phyloP scores from a whole-genome alignment of 2,329 filamentous ascomycete species.

The Fusarium torulosum region DNA sequence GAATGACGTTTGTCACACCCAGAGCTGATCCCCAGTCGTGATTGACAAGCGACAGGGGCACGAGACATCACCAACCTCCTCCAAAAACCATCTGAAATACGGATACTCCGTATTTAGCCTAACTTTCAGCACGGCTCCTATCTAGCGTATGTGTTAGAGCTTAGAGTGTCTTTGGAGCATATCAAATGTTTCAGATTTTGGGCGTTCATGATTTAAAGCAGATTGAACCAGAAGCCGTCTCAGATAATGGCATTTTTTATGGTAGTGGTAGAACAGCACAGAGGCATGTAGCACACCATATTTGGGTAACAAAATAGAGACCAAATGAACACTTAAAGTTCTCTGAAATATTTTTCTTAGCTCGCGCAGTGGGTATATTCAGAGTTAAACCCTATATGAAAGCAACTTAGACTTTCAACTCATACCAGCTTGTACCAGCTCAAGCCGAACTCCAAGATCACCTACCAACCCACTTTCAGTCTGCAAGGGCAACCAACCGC shows the following conservation, averaged over 20 bases:
- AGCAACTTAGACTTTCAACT: too few relatives aligned
- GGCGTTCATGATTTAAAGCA: not conserved
- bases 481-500: slow-evolving; percentile 28
- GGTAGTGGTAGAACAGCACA: too few relatives aligned
- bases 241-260: not conserved
- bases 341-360: not conserved
- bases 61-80: slow-evolving; percentile 32
- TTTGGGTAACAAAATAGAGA: not conserved
- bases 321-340: not conserved
- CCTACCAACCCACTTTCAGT: slow-evolving; percentile 15
- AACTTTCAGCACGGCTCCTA: slow-evolving; percentile 2
- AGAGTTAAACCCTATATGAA: too few relatives aligned
- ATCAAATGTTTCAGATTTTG: slow-evolving; percentile 8
- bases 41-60: slow-evolving; percentile 16
- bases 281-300: not conserved
- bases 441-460: slow-evolving; percentile 12
- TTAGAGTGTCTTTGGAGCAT: not conserved
- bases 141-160: not conserved
- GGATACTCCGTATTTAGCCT: not conserved
- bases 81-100: slow-evolving; percentile 10
- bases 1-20: slow-evolving; percentile 7
- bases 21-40: not conserved
- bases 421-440: too few relatives aligned
- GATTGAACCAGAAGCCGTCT: not conserved
- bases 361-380: too few relatives aligned